Evolutionary conservation across 768 basidiomycete species (phyloP), one percentile per base, ranked within the genome.

Genomic region (Coprinopsis strossmayeri): DNA sequence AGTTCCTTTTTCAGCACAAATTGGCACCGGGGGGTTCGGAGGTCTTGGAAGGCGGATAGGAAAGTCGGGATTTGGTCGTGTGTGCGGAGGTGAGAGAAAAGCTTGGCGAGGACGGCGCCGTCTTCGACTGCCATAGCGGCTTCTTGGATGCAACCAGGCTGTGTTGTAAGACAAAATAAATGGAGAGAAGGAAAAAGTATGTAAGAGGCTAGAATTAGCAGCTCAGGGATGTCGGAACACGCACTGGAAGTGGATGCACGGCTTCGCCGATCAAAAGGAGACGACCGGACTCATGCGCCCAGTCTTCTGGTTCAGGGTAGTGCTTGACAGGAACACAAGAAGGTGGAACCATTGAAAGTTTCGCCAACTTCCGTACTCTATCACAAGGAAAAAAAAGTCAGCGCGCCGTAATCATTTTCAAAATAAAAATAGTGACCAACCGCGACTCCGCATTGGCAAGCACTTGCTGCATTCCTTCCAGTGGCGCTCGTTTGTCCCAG

Each of bases 101-200:
- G 68, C 49, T 73, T 74, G 5, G 74, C 82, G 18, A 84, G 66
- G 20, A 79, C 73, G 10, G 77, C 79, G 1, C 76, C 78, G 53
- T 83, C 82, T 61, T 84, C 82, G n/a, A 84, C 58, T 1, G 72
- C 68, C 59, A 81, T 73, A 3, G 71, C 72, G 2, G 61, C 64
- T 5, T 67, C 65, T 56, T 82, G 79, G 20, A 72, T 66, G 0
- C 73, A 71, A 11, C 76, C 75, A 10, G 73, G 71, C 79, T 81
- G 11, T 45, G 24, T 20, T 43, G 2, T 49, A 3, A 52, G 46
- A 18, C 18, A 9, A 35, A 11, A 32, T 32, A 15, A 32, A 25
- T 10, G 39, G 25, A 27, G 11, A 45, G 27, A 21, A 11, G 44
- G 51, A 25, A 24, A 12, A 44, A 21, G 23, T 15, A 12, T 23